Evolutionary conservation across 495 filamentous ascomycete species (phyloP).

Genomic region (Xylaria scruposa): DNA sequence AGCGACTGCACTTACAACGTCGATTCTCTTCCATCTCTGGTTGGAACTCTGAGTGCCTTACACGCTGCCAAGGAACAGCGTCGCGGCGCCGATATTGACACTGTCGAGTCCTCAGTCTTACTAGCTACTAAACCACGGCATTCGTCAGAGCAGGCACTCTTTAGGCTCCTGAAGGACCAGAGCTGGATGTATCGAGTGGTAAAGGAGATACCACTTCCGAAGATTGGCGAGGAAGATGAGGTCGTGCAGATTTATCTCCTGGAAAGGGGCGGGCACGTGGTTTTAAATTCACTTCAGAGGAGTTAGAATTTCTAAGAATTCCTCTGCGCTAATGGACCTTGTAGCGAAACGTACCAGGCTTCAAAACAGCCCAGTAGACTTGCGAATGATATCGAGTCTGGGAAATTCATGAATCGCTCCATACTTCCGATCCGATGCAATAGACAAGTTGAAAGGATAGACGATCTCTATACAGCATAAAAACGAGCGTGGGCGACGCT

Average conservation of each 20-base stretch:
- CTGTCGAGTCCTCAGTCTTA: constrained; percentile 58
- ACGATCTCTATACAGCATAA: too few relatives aligned
- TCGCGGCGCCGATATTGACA: constrained; percentile 29
- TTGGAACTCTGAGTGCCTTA: constrained; percentile 69
- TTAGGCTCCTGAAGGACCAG: constrained; percentile 71
- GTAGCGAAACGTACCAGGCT: neutral
- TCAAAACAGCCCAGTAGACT: neutral
- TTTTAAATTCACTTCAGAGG: neutral
- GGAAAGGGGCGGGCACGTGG: constrained; percentile 26
- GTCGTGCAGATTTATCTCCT: constrained; percentile 68
- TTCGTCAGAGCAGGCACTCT: constrained; percentile 79
- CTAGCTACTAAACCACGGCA: constrained; percentile 87
- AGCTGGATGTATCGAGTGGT: constrained; percentile 60
- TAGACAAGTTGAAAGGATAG: too few relatives aligned
- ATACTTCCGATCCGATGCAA: too few relatives aligned
- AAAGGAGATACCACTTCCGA: constrained; percentile 59
- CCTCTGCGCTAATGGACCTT: neutral
- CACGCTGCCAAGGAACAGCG: constrained; percentile 44
- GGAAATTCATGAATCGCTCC: too few relatives aligned
- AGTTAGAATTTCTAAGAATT: neutral
- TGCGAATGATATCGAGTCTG: too few relatives aligned
- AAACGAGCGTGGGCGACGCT: neutral
- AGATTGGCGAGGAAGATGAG: constrained; percentile 63
- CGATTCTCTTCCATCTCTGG: constrained; percentile 77
- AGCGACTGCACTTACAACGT: constrained; percentile 97